These are phyloP conservation scores for Sporothrix brunneoviolacea DNA, from an alignment of 2,329 filamentous ascomycete genomes.

Conservation along the genomic window DNA sequence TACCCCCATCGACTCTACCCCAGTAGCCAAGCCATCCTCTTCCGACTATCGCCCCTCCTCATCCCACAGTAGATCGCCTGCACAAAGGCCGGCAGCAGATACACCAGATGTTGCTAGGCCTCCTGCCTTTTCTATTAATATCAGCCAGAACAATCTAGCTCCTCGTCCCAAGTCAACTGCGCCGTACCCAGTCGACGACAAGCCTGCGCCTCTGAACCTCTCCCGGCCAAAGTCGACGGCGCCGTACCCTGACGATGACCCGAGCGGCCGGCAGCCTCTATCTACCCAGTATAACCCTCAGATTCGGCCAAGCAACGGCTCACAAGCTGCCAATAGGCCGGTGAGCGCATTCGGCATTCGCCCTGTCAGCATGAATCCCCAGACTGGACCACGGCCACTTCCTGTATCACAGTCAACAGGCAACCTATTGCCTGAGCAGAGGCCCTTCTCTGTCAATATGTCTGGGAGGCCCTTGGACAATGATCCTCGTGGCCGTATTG, in stretches of 20 bases:
- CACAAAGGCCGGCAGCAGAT: constrained; percentile 28
- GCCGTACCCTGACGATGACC: constrained; percentile 50
- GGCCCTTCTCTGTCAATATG: constrained; percentile 28
- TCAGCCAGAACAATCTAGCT: constrained; percentile 32
- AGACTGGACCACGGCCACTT: constrained; percentile 20
- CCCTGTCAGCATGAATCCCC: constrained; percentile 29
- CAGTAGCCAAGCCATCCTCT: constrained; percentile 18
- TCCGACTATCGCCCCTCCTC: constrained; percentile 35
- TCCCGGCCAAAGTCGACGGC: constrained; percentile 40
- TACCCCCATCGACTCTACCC: constrained; percentile 23
- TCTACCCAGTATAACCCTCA: constrained; percentile 40
- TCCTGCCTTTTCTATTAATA: constrained; percentile 46
- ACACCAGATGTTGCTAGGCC: constrained; percentile 44
- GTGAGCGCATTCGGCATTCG: constrained; percentile 49
- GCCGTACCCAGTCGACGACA: constrained; percentile 66
- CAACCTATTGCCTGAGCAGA: constrained; percentile 30
- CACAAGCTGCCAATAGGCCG: constrained; percentile 39
- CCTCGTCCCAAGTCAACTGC: constrained; percentile 49
- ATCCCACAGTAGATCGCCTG: constrained; percentile 30
- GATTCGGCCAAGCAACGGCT: constrained; percentile 41
- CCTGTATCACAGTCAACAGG: constrained; percentile 41
- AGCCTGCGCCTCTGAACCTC: constrained; percentile 42
- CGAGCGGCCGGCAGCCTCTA: constrained; percentile 26
- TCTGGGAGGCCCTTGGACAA: constrained; percentile 25
- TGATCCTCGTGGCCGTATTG: constrained; percentile 36